phyloP scores from a whole-genome alignment of 2,329 filamentous ascomycete genomes.

The Aureobasidium sp. region DNA sequence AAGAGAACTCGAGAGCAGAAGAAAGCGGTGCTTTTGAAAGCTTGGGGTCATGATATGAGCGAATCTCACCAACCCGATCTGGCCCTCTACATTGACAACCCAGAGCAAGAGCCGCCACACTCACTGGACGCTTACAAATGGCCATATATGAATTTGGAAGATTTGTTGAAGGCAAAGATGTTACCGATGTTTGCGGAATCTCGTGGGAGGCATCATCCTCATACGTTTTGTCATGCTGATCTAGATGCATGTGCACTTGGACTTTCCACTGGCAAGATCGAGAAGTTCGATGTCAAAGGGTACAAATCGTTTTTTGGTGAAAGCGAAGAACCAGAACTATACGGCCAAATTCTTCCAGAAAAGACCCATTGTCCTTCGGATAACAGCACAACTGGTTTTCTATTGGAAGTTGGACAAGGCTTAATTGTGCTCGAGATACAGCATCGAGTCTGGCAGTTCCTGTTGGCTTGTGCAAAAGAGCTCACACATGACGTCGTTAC shows the following conservation, averaged over 20 bases:
- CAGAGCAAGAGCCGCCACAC: conserved; percentile 19
- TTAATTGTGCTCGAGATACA: conserved; percentile 48
- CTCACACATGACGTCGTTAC: conserved; percentile 47
- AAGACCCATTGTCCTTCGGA: not conserved
- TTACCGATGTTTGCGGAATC: conserved; percentile 48
- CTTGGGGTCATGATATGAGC: conserved; percentile 45
- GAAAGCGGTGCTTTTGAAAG: conserved; percentile 38
- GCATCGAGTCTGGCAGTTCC: conserved; percentile 41
- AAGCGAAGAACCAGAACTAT: conserved; percentile 25
- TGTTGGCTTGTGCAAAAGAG: conserved; percentile 40
- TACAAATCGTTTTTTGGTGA: conserved; percentile 23
- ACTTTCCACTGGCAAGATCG: not conserved
- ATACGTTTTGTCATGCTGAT: conserved; percentile 15
- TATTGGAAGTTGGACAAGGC: not conserved
- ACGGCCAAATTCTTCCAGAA: conserved; percentile 33
- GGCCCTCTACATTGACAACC: conserved; percentile 24
- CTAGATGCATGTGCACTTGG: conserved; percentile 3
- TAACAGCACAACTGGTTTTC: conserved; percentile 10
- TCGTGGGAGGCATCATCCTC: conserved; percentile 42
- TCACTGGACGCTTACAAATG: conserved; percentile 37
- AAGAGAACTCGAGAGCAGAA: conserved; percentile 47
- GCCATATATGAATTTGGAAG: conserved; percentile 53
- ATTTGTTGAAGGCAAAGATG: conserved; percentile 39
- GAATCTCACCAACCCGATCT: conserved; percentile 48
- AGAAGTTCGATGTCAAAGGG: conserved; percentile 12